Conservation (phyloP, 169 alveolate genomes). For the Nephromyces sp. region DNA sequence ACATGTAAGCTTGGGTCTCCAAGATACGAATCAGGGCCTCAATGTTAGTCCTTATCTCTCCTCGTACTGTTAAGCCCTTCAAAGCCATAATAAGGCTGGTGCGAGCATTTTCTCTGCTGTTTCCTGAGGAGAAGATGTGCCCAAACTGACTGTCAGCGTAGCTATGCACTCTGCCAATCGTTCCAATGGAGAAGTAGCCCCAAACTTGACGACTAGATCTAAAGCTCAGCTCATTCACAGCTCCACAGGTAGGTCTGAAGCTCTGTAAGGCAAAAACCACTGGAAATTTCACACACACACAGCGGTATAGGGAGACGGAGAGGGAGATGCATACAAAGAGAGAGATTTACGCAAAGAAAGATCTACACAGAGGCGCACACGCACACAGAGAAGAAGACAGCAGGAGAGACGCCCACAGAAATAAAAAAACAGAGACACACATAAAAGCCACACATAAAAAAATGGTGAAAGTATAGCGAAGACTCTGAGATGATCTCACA, state of each 20-base stretch:
- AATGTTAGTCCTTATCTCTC: constrained; percentile 60
- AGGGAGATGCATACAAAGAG: too few relatives aligned
- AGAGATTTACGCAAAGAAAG: too few relatives aligned
- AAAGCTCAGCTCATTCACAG: constrained; percentile 38
- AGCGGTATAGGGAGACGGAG: too few relatives aligned
- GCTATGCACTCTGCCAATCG: constrained; percentile 67
- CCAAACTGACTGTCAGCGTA: constrained; percentile 80
- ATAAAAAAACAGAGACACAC: too few relatives aligned
- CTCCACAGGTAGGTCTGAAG: constrained; percentile 72
- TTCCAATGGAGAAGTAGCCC: constrained; percentile 64
- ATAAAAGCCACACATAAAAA: too few relatives aligned
- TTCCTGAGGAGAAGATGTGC: constrained; percentile 70
- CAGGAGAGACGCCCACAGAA: too few relatives aligned
- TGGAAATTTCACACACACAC: too few relatives aligned
- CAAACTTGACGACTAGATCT: constrained; percentile 54
- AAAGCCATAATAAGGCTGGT: constrained; percentile 48
- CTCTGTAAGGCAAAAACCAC: too few relatives aligned
- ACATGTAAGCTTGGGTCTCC: constrained; percentile 53
- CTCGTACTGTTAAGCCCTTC: constrained; percentile 52
- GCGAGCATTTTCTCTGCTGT: constrained; percentile 37
- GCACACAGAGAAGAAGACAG: too few relatives aligned
- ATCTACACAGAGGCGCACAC: too few relatives aligned
- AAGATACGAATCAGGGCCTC: constrained; percentile 50
- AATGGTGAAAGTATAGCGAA: too few relatives aligned
- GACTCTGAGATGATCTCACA: too few relatives aligned